These are phyloP conservation scores for Emergomyces orientalis DNA, from an alignment of 2,329 filamentous ascomycete species.

Conservation along the genomic window DNA sequence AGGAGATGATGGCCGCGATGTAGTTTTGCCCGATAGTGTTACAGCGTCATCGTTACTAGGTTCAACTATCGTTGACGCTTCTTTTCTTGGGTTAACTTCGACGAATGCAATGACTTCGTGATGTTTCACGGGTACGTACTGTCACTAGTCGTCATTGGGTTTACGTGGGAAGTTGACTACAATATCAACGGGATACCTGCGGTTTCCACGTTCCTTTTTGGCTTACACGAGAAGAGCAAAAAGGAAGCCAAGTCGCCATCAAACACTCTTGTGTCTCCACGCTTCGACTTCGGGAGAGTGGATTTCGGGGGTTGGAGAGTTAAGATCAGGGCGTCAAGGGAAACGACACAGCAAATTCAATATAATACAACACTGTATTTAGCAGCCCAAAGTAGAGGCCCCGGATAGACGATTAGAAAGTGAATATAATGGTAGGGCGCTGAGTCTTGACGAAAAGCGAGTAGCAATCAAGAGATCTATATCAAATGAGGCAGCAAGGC, in stretches of 20 bases:
- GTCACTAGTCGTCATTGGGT: not conserved
- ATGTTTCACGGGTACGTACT: not conserved
- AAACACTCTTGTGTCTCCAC: not conserved
- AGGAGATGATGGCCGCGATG: not conserved
- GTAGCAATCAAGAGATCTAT: not conserved
- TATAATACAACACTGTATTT: not conserved
- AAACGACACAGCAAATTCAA: not conserved
- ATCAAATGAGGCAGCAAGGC: not conserved
- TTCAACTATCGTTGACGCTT: conserved; percentile 5
- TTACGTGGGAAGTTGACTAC: too few relatives aligned
- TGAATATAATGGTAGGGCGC: not conserved
- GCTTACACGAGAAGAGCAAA: not conserved
- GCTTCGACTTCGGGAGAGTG: not conserved
- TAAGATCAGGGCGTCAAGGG: not conserved
- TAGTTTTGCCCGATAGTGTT: not conserved
- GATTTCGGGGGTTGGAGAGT: not conserved
- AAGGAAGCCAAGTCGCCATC: not conserved
- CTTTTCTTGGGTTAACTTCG: not conserved
- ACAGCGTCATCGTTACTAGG: not conserved
- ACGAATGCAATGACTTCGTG: not conserved
- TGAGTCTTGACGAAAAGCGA: too few relatives aligned
- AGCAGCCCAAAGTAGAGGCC: not conserved
- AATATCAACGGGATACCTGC: not conserved
- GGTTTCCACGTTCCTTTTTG: not conserved
- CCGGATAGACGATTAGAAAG: not conserved